Percentiles rank a stretch among this genome's conserved stretches.
These are phyloP conservation scores for Euphorbia celastroides DNA, from an alignment of 441 rosid genomes.

Conservation along the genomic window DNA sequence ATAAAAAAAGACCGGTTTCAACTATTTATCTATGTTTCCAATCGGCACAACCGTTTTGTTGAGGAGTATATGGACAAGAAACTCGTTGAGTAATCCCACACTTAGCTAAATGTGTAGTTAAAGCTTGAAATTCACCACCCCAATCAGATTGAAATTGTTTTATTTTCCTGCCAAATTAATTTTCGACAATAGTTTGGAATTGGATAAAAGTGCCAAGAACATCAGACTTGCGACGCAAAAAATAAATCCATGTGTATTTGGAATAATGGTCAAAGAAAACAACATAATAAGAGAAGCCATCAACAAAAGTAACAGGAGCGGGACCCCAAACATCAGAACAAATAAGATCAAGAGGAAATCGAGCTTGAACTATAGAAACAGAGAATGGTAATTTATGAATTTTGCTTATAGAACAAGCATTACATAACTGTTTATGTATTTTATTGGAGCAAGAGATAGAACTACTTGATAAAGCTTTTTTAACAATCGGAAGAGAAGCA, in stretches of 20 bases:
- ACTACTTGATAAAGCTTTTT: neutral
- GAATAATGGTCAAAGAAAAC: neutral
- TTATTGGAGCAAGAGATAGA: neutral
- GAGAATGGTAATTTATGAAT: neutral
- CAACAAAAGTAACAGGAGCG: neutral
- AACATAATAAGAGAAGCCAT: neutral
- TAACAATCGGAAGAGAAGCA: neutral
- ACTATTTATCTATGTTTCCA: neutral
- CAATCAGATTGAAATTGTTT: neutral
- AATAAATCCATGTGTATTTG: neutral
- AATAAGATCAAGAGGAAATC: neutral
- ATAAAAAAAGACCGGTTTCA: neutral
- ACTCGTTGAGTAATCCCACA: neutral
- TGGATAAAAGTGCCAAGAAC: neutral
- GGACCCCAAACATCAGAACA: neutral
- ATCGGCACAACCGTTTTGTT: neutral
- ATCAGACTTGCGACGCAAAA: neutral
- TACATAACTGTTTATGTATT: neutral
- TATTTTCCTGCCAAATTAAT: neutral
- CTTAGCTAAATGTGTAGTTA: neutral
- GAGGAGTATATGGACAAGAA: neutral
- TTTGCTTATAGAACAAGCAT: neutral
- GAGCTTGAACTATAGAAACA: neutral
- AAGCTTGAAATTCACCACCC: neutral
- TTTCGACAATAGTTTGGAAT: neutral